phyloP scores from a whole-genome alignment of 495 filamentous ascomycete species.

The Pyrenopolyporus hunteri region DNA sequence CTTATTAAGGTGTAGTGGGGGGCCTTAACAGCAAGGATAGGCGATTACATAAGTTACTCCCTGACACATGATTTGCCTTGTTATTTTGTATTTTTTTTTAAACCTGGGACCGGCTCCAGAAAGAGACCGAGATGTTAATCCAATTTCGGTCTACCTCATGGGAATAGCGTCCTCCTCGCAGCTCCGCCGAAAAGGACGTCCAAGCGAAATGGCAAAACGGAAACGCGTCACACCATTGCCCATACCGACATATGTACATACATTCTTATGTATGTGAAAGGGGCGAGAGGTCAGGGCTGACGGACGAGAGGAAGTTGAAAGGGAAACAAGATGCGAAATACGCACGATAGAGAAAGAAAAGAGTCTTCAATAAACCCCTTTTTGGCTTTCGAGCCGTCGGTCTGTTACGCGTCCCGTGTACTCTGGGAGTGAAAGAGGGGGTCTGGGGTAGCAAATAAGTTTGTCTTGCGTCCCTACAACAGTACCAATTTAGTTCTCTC shows the following conservation, averaged over 20 bases:
- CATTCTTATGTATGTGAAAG: background rate
- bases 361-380: slow-evolving; percentile 1
- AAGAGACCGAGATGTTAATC: slow-evolving; percentile 33
- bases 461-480: slow-evolving; percentile 15
- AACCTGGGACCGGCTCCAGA: slow-evolving; percentile 24
- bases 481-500: background rate
- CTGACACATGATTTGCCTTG: slow-evolving; percentile 18
- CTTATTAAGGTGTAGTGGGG: too few species aligned
- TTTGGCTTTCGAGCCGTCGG: slow-evolving; percentile 28
- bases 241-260: background rate
- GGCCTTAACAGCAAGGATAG: background rate
- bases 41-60: background rate
- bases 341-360: background rate
- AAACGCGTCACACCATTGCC: too few species aligned
- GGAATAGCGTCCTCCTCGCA: slow-evolving; percentile 12
- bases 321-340: too few species aligned
- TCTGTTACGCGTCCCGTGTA: slow-evolving; percentile 30
- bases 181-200: slow-evolving; percentile 24
- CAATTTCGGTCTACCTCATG: slow-evolving; percentile 28
- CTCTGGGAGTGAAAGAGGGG: background rate
- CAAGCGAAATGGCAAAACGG: slow-evolving; percentile 17
- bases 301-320: background rate
- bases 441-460: slow-evolving; percentile 23
- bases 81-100: too few species aligned
- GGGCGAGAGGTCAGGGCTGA: too few species aligned